Percentiles rank a stretch among this genome's conserved stretches.
Conservation (phyloP, 2,329 filamentous ascomycete genomes). For the Pseudogymnoascus sp. region DNA sequence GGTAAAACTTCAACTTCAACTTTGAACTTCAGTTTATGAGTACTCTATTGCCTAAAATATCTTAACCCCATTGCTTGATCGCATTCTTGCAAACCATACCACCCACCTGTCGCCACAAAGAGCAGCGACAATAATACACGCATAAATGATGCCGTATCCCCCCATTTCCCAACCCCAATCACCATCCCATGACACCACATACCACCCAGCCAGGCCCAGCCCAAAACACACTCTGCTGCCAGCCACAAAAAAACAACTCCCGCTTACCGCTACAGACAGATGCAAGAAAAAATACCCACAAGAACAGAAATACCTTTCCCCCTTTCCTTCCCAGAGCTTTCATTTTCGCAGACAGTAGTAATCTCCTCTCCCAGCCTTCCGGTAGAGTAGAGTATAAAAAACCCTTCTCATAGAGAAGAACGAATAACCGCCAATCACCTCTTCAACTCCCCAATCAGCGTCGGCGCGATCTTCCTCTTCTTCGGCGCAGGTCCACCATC, state of each 20-base stretch:
- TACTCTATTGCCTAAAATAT: constrained; percentile 2
- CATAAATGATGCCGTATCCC: background rate
- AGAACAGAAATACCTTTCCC: background rate
- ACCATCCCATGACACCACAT: background rate
- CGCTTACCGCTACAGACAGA: background rate
- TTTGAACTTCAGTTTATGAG: background rate
- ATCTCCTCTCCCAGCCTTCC: background rate
- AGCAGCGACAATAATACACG: background rate
- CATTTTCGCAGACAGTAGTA: background rate
- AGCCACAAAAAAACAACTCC: background rate
- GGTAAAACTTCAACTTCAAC: background rate
- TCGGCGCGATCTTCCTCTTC: constrained; percentile 64
- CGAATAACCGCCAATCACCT: background rate
- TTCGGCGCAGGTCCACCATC: constrained; percentile 33
- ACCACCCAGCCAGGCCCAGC: background rate
- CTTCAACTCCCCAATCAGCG: constrained; percentile 35
- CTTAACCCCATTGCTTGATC: background rate
- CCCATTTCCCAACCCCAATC: background rate
- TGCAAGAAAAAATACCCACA: background rate
- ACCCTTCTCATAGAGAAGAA: background rate
- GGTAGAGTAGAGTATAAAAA: background rate
- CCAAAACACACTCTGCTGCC: background rate
- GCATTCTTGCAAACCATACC: background rate
- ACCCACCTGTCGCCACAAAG: background rate
- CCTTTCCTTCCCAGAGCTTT: background rate